Conservation (phyloP, 371 early-diverging fungal species). For the Haplosporangium sp. region DNA sequence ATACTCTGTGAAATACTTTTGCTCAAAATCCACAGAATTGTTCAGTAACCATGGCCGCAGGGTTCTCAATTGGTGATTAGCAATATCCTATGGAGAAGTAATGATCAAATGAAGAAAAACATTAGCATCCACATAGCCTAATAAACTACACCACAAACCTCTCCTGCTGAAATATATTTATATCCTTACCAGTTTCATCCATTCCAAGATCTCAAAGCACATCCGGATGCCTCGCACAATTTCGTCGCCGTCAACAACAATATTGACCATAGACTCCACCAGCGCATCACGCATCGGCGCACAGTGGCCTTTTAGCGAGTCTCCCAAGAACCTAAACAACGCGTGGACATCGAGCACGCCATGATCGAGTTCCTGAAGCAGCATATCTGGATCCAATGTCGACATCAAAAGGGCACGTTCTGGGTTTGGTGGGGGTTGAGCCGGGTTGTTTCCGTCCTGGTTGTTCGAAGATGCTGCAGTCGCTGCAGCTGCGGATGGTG, state of each 20-base stretch:
- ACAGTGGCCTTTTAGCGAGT: slow-evolving; percentile 65
- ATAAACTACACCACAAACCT: not conserved
- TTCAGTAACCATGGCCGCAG: slow-evolving; percentile 68
- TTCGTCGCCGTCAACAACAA: slow-evolving; percentile 51
- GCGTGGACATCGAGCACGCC: slow-evolving; percentile 60
- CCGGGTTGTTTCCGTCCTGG: slow-evolving; percentile 14
- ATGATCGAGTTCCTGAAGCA: slow-evolving; percentile 60
- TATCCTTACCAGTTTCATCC: slow-evolving; percentile 75
- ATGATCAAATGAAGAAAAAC: slow-evolving; percentile 31
- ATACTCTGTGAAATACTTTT: slow-evolving; percentile 70
- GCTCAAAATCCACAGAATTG: slow-evolving; percentile 65
- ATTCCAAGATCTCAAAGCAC: slow-evolving; percentile 76
- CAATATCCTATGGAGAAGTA: slow-evolving; percentile 63
- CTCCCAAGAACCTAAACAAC: slow-evolving; percentile 66
- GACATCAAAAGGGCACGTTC: slow-evolving; percentile 32
- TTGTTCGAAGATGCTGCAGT: slow-evolving; percentile 1
- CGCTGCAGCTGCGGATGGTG: slow-evolving; percentile 5
- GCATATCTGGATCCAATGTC: slow-evolving; percentile 56
- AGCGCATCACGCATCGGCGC: slow-evolving; percentile 51
- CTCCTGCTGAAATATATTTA: not conserved
- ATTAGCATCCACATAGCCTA: no score
- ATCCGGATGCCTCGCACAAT: slow-evolving; percentile 64
- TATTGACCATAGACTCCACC: slow-evolving; percentile 47
- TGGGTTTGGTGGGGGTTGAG: slow-evolving; percentile 17
- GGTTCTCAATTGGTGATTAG: slow-evolving; percentile 73